These are phyloP conservation scores for Blastobotrys elegans DNA, from an alignment of 1,139 yeast species.

Conservation along the genomic window DNA sequence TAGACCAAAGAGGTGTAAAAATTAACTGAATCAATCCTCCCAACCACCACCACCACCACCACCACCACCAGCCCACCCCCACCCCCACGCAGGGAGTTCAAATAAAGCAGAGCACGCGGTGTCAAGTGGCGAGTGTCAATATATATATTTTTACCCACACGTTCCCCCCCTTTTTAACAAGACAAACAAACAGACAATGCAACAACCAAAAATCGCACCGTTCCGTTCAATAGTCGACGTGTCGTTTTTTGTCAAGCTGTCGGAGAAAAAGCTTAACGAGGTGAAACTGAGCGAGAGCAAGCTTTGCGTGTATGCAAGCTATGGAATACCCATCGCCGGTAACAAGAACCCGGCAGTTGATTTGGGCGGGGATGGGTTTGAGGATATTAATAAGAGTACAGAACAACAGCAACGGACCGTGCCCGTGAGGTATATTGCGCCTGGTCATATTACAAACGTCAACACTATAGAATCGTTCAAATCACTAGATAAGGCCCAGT, in stretches of 20 bases:
- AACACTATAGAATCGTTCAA: constrained; percentile 88
- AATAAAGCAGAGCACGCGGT: too few species aligned
- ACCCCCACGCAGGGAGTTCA: too few species aligned
- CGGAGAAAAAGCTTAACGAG: constrained; percentile 61
- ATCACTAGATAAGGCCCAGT: constrained; percentile 52
- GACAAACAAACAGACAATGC: background rate
- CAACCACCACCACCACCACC: too few species aligned
- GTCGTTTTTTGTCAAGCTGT: constrained; percentile 71
- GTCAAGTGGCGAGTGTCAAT: too few species aligned
- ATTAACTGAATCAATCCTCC: too few species aligned
- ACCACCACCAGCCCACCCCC: too few species aligned
- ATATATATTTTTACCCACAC: too few species aligned
- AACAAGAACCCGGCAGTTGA: constrained; percentile 22
- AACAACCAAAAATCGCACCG: constrained; percentile 42
- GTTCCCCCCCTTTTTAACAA: too few species aligned
- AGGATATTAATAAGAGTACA: background rate
- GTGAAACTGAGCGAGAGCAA: constrained; percentile 55
- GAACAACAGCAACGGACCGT: too few species aligned
- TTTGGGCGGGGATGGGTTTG: constrained; percentile 27
- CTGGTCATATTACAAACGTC: constrained; percentile 51
- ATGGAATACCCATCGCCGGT: constrained; percentile 42
- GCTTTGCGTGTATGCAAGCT: constrained; percentile 39
- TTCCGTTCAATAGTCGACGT: constrained; percentile 75
- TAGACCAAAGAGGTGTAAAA: too few species aligned
- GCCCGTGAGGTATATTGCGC: constrained; percentile 16